A percentile compares a stretch with the other conserved stretches of the same genome.
Evolutionary conservation across 768 basidiomycete species (phyloP).

Genomic region (Boletus sp.): DNA sequence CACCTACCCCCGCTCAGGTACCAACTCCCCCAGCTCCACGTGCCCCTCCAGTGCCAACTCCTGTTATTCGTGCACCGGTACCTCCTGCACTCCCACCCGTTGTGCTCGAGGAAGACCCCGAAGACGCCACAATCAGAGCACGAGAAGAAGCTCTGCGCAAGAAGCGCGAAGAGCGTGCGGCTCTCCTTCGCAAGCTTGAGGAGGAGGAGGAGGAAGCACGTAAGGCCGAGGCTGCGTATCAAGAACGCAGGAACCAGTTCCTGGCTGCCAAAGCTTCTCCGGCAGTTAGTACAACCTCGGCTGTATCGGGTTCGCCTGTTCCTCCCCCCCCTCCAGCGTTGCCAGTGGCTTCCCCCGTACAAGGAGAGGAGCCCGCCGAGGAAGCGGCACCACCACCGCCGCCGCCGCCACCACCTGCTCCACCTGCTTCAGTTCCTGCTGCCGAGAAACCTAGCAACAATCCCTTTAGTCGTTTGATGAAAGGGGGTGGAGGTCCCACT

Average conservation of each 20-base stretch:
- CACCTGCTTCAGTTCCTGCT: conserved; percentile 27
- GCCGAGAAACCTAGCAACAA: conserved; percentile 62
- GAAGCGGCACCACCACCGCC: conserved; percentile 32
- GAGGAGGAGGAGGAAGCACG: conserved; percentile 58
- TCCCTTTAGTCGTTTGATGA: conserved; percentile 72
- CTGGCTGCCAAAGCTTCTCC: conserved; percentile 38
- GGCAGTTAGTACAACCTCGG: conserved; percentile 25
- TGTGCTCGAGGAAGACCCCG: conserved; percentile 61
- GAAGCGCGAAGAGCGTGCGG: conserved; percentile 69
- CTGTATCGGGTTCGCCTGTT: conserved; percentile 31
- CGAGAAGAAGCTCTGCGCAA: conserved; percentile 71
- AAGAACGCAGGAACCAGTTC: conserved; percentile 32
- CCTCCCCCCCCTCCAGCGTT: conserved; percentile 36
- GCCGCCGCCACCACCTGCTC: conserved; percentile 25
- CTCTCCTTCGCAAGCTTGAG: conserved; percentile 67
- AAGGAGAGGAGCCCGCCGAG: conserved; percentile 9
- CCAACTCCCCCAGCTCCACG: conserved; percentile 19
- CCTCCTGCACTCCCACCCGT: conserved; percentile 44
- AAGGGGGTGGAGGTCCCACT: conserved; percentile 39
- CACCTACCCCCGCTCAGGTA: conserved; percentile 25
- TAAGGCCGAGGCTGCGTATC: conserved; percentile 42
- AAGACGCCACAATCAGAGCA: conserved; percentile 66
- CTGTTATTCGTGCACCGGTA: conserved; percentile 24
- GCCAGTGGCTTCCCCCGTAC: conserved; percentile 22
- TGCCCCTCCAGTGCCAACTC: conserved; percentile 24